Base-by-base conservation (phyloP, 1,139 yeast species). In the Arxiozyma heterogenica region DNA sequence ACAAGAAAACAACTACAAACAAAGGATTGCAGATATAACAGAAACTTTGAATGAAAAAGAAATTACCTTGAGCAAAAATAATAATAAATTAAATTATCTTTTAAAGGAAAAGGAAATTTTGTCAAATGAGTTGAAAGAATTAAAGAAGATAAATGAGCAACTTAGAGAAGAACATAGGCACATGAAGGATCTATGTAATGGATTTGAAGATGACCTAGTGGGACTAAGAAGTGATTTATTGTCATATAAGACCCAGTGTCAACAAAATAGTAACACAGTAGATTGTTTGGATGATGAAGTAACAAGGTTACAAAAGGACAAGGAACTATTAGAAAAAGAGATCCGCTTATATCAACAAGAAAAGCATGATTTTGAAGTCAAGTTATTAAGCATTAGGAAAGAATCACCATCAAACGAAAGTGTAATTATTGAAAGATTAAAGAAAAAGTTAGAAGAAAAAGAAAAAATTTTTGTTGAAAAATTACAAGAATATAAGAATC, bases 81-180 rank as follows among this genome's bases (percentile, higher is more conserved):
- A 45, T 27, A 79, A 77, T 52, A 66, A 70, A 44, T 63, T 72
- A 4, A 59, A 55, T 15, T 51, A 46, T 3, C 56, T 68, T n/a
- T 58, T 65, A 55, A 51, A 65, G 18, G 76, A 78, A 54, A 67
- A 79, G 22, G 60, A 66, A 11, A 54, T 66, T 2, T 63, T 78
- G 54, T 70, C 73, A 54, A 74, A 73, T 43, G 64, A 72, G 34
- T 62, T 71, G 23, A 64, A 65, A 6, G 47, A 57, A 4, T 65
- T 78, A 56, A 73, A 73, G 54, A 73, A 73, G 34, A 64, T 71
- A 39, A 57, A 71, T 60, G 59, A 65, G 51, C 53, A 61, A 53
- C 54, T 75, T 61, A 63, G 72, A 59, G 62, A 72, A 53, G 58
- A 60, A 34, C 53, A 59, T 41, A 54, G 57, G 12, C 41, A 58